Evolutionary conservation across 306 rosid species (phyloP), one percentile per base, ranked within the genome.

Genomic region (Morella rubra): DNA sequence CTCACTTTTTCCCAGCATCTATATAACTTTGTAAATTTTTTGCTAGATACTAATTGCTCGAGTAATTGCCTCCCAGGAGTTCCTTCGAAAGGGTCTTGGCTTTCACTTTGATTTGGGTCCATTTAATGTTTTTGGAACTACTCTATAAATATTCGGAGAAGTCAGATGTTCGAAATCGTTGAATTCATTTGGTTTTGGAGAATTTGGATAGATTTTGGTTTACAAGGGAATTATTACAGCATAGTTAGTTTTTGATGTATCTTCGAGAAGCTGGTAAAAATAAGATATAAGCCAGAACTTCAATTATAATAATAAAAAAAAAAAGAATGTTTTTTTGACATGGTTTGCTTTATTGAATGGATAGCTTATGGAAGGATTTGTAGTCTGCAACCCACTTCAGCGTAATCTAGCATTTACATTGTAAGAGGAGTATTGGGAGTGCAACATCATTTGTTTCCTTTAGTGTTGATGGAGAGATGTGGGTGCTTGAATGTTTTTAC

Each of bases 401-500:
- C 58, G 5, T 13, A 56, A 56, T 56, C 62, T 22, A 1, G 37
- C 14, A 20, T 54, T 20, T 9, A 24, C 2, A 8, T 22, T 58
- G 64, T 58, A 20, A n/a, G 60, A 49, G 52, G 52, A 20, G 11
- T 58, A 14, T 58, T 58, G 64, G 22, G 64, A 20, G 6, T 0
- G 1, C 12, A 20, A 58, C 32, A 10, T 13, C 64, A 3, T 37
- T 58, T 58, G 64, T 37, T 58, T 58, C 37, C 4, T 22, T 58
- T 56, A 37, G 22, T 20, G 13, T 22, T 58, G 64, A 11, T 20
- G 9, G 6, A 8, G 32, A 22, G 37, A 58, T 10, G 40, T 8
- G 64, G 13, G 40, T 19, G 40, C 64, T 61, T 42, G 32, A 27
- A 27, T 4, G 68, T 62, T 8, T 7, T 79, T 74, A 76, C 78